Base-by-base conservation (phyloP, 495 filamentous ascomycete species). In the Trichoderma erinaceum region DNA sequence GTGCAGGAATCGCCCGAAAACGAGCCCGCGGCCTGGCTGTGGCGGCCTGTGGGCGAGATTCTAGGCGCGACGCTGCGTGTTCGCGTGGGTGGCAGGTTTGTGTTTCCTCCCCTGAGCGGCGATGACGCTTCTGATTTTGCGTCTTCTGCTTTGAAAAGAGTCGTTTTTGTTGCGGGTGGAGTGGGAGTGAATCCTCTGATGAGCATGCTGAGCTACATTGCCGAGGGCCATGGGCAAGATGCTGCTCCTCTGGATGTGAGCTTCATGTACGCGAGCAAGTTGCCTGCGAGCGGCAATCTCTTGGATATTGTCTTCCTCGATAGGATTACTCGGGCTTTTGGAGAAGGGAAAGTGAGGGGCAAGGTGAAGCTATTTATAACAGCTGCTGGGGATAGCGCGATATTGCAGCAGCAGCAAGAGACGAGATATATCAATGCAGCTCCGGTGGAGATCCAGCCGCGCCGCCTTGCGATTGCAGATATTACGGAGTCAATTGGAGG, bases 141-240 rank as follows among this genome's bases (percentile, higher is more conserved):
- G 5, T 16, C 50, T 4, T 35, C 69, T 6, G 21, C 70, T 27
- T 73, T 91, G 12, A 78, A 80, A 15, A 87, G 84, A 66, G 81
- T 88, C 2, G 83, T 94, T 0, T 86, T 97, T 48, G 80, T 96
- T 61, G 92, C 92, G 1, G 92, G 92, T 5, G 92, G 92, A 0
- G 88, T 97, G 29, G 92, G 92, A 1, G 88, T 97, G 56, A 97
- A 97, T 75, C 88, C 83, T 12, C 76, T 85, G 38, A 77, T 83
- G 44, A 80, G 76, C 69, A 86, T 85, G 76, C 69, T 84, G 8
- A 68, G 71, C 21, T 68, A 68, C 7, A 67, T 86, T 18, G 75
- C 71, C 3, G 75, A 78, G 67, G 61, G 64, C 46, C n/a, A 65
- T 16, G n/a, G 12, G 41, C 29, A 4, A n/a, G 46, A 73, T 12